phyloP scores from a whole-genome alignment of 371 early-diverging fungal species.

The Gilbertella persicaria region DNA sequence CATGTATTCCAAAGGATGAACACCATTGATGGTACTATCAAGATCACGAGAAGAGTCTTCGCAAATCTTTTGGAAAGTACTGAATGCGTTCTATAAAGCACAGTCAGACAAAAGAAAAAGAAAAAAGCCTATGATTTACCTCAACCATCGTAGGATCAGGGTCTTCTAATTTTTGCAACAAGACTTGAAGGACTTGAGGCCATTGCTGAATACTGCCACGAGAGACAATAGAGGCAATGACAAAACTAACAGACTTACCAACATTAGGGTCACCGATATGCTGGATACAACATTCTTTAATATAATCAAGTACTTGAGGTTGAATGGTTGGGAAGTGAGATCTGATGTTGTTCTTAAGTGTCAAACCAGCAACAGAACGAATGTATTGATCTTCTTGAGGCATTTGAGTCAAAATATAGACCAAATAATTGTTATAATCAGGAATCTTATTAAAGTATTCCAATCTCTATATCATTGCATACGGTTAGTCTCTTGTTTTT shows the following conservation, averaged over 20 bases:
- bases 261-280: slow-evolving; percentile 78
- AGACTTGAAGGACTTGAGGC: slow-evolving; percentile 78
- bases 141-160: slow-evolving; percentile 73
- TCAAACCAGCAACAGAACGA: slow-evolving; percentile 86
- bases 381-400: slow-evolving; percentile 61
- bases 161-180: slow-evolving; percentile 76
- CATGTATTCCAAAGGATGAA: slow-evolving; percentile 78
- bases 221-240: slow-evolving; percentile 82
- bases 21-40: slow-evolving; percentile 68
- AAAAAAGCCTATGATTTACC: slow-evolving; percentile 59
- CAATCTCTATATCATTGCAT: slow-evolving; percentile 63
- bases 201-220: slow-evolving; percentile 73
- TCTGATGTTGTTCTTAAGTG: slow-evolving; percentile 86
- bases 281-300: slow-evolving; percentile 72
- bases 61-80: slow-evolving; percentile 88
- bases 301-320: slow-evolving; percentile 69
- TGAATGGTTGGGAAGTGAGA: slow-evolving; percentile 61
- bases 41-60: slow-evolving; percentile 87
- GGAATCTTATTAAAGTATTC: slow-evolving; percentile 83
- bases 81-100: slow-evolving; percentile 74
- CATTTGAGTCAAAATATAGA: slow-evolving; percentile 80
- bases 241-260: slow-evolving; percentile 66
- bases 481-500: not conserved
- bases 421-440: slow-evolving; percentile 89
- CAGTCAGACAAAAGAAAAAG: not conserved